Evolutionary conservation across 208 protist species (phyloP).

Genomic region (Leishmania gerbilli): DNA sequence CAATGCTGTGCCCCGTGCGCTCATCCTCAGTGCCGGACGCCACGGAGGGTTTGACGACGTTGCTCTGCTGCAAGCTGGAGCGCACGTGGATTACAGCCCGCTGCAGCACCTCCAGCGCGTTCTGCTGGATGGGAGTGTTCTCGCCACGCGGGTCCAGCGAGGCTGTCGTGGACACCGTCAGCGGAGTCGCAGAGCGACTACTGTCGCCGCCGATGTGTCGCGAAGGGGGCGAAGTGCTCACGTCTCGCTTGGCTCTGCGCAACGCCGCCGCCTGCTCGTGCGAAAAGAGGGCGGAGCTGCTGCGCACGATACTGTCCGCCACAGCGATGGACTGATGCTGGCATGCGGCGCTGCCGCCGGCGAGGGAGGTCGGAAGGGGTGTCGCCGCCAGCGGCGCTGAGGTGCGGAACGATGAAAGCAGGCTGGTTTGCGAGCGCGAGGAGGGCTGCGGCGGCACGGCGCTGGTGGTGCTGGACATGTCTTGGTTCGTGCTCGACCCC

Average conservation of each 20-base stretch:
- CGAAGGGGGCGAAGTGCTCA: neutral
- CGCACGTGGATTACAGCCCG: conserved; percentile 28
- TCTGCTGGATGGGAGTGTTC: neutral
- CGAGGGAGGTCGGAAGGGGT: conserved; percentile 13
- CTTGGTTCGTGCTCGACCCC: neutral
- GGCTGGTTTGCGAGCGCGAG: neutral
- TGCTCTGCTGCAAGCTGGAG: conserved; percentile 5
- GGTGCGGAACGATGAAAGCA: neutral
- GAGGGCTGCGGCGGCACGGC: neutral
- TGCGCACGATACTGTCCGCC: conserved; percentile 25
- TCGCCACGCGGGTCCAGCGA: neutral
- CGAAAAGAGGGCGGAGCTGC: conserved; percentile 13
- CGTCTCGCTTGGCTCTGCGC: neutral
- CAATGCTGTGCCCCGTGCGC: conserved; percentile 23
- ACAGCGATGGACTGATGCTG: conserved; percentile 29
- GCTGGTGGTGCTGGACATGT: neutral
- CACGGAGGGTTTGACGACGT: neutral
- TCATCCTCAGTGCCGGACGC: conserved; percentile 14
- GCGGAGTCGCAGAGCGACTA: neutral
- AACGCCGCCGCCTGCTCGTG: neutral
- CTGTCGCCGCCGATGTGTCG: neutral
- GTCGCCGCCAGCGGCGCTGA: conserved; percentile 15
- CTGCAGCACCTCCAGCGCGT: conserved; percentile 29
- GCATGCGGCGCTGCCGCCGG: neutral
- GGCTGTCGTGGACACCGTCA: neutral